These are phyloP conservation scores for Aspergillus aculeatus DNA, from an alignment of 2,329 filamentous ascomycete genomes.

Conservation along the genomic window DNA sequence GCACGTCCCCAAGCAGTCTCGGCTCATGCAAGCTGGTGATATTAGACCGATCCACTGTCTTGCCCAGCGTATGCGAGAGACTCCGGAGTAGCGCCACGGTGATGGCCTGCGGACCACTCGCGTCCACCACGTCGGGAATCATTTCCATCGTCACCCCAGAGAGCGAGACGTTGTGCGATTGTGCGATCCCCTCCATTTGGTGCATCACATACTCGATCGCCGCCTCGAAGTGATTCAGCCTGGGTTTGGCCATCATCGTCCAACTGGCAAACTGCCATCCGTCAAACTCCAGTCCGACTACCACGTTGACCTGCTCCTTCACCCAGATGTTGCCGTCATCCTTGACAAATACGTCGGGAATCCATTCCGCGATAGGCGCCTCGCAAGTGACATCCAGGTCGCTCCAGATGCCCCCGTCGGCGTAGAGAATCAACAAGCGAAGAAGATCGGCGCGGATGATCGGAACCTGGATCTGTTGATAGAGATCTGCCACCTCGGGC, in stretches of 20 bases:
- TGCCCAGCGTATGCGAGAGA: background rate
- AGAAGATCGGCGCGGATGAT: slow-evolving; percentile 46
- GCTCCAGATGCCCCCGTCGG: slow-evolving; percentile 44
- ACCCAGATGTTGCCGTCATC: slow-evolving; percentile 6
- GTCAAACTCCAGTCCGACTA: slow-evolving; percentile 23
- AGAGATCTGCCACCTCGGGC: slow-evolving; percentile 38
- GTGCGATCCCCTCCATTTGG: slow-evolving; percentile 4
- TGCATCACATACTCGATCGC: slow-evolving; percentile 14
- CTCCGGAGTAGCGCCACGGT: slow-evolving; percentile 13
- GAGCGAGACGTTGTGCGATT: slow-evolving; percentile 6
- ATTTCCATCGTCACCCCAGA: slow-evolving; percentile 11
- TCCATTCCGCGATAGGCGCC: slow-evolving; percentile 36
- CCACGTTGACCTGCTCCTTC: slow-evolving; percentile 14
- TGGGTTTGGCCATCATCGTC: slow-evolving; percentile 14
- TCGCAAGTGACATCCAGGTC: slow-evolving; percentile 43
- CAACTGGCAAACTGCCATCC: slow-evolving; percentile 16
- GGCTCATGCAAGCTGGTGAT: slow-evolving; percentile 9
- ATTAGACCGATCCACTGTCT: background rate
- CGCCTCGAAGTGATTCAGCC: slow-evolving; percentile 11
- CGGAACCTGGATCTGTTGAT: slow-evolving; percentile 29
- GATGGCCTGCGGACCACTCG: slow-evolving; percentile 16
- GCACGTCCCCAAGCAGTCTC: slow-evolving; percentile 11
- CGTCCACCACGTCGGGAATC: slow-evolving; percentile 12
- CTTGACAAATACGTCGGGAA: slow-evolving; percentile 29
- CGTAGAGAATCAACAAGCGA: slow-evolving; percentile 42